phyloP scores from a whole-genome alignment of 768 basidiomycete genomes.

The Suillus placidus region DNA sequence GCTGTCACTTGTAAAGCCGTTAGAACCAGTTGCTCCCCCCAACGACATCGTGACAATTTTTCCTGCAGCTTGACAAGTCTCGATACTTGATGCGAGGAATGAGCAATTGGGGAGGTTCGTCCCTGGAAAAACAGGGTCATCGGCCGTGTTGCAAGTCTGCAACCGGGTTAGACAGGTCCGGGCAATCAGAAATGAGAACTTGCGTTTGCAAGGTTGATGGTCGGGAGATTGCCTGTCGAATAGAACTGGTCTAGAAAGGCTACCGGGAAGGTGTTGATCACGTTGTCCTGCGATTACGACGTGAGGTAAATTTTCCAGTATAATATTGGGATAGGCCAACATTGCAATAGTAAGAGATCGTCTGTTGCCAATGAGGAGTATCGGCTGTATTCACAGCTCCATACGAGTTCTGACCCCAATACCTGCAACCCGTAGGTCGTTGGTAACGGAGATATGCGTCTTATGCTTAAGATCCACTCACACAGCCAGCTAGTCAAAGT shows the following conservation, averaged over 20 bases:
- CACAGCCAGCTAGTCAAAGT: slow-evolving; percentile 27
- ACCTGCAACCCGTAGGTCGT: slow-evolving; percentile 21
- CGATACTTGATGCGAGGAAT: slow-evolving; percentile 61
- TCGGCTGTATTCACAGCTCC: slow-evolving; percentile 35
- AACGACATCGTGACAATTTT: slow-evolving; percentile 62
- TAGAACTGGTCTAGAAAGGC: slow-evolving; percentile 67
- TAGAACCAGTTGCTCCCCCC: slow-evolving; percentile 65
- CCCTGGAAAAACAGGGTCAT: slow-evolving; percentile 61
- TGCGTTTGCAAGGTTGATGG: slow-evolving; percentile 64
- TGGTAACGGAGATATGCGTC: not conserved
- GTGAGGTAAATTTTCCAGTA: not conserved
- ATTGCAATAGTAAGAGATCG: slow-evolving; percentile 36
- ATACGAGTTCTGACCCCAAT: slow-evolving; percentile 43
- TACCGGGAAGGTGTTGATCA: slow-evolving; percentile 60
- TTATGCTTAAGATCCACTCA: slow-evolving; percentile 11
- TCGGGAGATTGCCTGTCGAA: slow-evolving; percentile 57
- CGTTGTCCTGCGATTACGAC: slow-evolving; percentile 44
- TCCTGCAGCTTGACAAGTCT: slow-evolving; percentile 64
- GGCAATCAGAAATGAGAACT: slow-evolving; percentile 12
- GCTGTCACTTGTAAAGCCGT: slow-evolving; percentile 58
- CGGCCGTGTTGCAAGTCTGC: slow-evolving; percentile 63
- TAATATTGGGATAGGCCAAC: slow-evolving; percentile 15
- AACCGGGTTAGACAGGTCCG: not conserved
- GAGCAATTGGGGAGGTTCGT: slow-evolving; percentile 64
- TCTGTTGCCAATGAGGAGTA: slow-evolving; percentile 35